phyloP scores from a whole-genome alignment of 495 filamentous ascomycete species.

The Aspergillus egyptiacus region DNA sequence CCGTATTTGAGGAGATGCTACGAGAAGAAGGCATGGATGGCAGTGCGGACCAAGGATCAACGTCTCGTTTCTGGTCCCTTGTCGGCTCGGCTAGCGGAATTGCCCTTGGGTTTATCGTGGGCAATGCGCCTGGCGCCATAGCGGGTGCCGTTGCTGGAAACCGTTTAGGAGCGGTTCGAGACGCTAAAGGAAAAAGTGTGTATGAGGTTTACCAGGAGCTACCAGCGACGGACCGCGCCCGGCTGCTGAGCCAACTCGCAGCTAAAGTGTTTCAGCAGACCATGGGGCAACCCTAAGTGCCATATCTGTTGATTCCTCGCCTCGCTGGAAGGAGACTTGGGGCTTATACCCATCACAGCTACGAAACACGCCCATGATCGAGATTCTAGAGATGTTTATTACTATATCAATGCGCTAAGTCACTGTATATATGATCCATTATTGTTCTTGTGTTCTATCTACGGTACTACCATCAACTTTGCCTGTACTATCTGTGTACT shows the following conservation, averaged over 20 bases:
- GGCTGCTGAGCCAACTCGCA: constrained; percentile 68
- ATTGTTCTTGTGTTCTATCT: too few relatives aligned
- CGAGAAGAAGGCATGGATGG: constrained; percentile 83
- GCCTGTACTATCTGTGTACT: too few relatives aligned
- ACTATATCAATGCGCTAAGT: too few relatives aligned
- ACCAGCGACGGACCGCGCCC: constrained; percentile 70
- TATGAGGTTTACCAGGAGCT: constrained; percentile 83
- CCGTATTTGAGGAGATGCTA: constrained; percentile 97
- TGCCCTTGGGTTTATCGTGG: constrained; percentile 90
- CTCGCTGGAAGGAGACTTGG: background rate
- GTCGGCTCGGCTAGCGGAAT: constrained; percentile 83
- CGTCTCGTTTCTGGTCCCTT: constrained; percentile 76
- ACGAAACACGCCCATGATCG: too few relatives aligned
- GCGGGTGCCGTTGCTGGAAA: constrained; percentile 94
- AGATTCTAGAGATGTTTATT: too few relatives aligned
- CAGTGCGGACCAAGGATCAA: constrained; percentile 37
- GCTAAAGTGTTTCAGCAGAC: constrained; percentile 59
- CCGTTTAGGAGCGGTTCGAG: constrained; percentile 76
- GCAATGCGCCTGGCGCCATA: constrained; percentile 79
- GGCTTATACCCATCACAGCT: too few relatives aligned
- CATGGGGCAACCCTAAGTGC: constrained; percentile 28
- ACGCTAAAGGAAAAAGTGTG: constrained; percentile 90
- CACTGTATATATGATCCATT: too few relatives aligned
- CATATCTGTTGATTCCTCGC: background rate
- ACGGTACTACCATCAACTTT: too few relatives aligned